These are phyloP conservation scores for Lolium perenne DNA, from an alignment of 176 grass and related monocot species.

Conservation along the genomic window DNA sequence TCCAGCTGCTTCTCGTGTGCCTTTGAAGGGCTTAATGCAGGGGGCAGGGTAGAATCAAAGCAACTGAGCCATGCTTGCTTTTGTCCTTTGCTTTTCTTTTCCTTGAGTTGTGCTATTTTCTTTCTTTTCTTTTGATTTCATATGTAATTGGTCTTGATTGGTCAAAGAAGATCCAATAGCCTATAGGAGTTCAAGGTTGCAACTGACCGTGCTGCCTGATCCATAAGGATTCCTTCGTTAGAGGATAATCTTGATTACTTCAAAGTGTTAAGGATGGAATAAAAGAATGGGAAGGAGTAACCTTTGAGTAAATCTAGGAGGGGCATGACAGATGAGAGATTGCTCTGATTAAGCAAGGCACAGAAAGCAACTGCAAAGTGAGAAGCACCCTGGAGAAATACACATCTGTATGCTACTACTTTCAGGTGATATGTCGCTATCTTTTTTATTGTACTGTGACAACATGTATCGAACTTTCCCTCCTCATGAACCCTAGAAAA, in stretches of 20 bases:
- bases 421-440: constrained; percentile 49
- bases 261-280: constrained; percentile 28
- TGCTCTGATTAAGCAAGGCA: constrained; percentile 36
- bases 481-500: neutral
- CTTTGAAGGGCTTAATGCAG: constrained; percentile 42
- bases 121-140: neutral
- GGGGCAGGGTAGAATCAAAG: constrained; percentile 37
- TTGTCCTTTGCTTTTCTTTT: constrained; percentile 40
- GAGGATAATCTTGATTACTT: constrained; percentile 48
- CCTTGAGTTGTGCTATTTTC: constrained; percentile 31
- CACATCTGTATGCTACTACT: constrained; percentile 31
- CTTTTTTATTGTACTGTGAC: constrained; percentile 22
- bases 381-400: constrained; percentile 42
- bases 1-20: constrained; percentile 38
- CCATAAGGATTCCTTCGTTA: constrained; percentile 28
- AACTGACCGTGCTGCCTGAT: constrained; percentile 5
- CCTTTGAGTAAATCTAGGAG: constrained; percentile 52
- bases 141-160: constrained; percentile 14
- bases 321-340: constrained; percentile 43
- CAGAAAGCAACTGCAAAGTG: constrained; percentile 50
- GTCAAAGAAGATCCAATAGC: constrained; percentile 28
- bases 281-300: constrained; percentile 23
- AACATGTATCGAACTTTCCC: neutral
- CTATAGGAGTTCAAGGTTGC: constrained; percentile 21
- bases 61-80: constrained; percentile 27